Conservation (phyloP, 2,329 filamentous ascomycete genomes). For the Fusarium sarcochroum region DNA sequence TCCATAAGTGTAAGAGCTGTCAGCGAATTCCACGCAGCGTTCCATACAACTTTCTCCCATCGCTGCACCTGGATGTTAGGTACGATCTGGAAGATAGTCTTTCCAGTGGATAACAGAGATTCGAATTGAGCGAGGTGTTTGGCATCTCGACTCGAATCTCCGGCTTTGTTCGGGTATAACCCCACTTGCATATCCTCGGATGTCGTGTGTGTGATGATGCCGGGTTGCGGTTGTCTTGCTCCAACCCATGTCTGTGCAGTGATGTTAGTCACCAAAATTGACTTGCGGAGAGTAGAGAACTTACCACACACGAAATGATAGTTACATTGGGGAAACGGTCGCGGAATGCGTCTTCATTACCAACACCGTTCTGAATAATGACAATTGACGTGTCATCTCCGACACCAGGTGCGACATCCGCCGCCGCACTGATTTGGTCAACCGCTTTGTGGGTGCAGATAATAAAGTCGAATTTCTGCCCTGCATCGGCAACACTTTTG, state of each 20-base stretch:
- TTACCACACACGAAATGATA: slow-evolving; percentile 68
- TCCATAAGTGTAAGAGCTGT: slow-evolving; percentile 68
- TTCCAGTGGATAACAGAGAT: slow-evolving; percentile 56
- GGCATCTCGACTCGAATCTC: slow-evolving; percentile 52
- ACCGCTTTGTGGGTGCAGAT: slow-evolving; percentile 44
- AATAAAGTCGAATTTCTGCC: slow-evolving; percentile 37
- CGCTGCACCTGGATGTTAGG: slow-evolving; percentile 69
- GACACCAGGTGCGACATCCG: slow-evolving; percentile 52
- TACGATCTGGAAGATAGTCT: slow-evolving; percentile 62
- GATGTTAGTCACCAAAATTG: slow-evolving; percentile 4
- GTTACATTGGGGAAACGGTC: slow-evolving; percentile 64
- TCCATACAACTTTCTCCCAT: slow-evolving; percentile 73
- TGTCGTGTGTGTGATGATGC: slow-evolving; percentile 63
- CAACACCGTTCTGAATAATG: slow-evolving; percentile 73
- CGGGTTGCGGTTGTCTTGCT: slow-evolving; percentile 64
- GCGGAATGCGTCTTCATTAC: slow-evolving; percentile 69
- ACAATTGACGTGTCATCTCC: slow-evolving; percentile 65
- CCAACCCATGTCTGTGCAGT: slow-evolving; percentile 64
- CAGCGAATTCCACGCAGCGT: slow-evolving; percentile 73
- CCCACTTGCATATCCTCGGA: slow-evolving; percentile 70
- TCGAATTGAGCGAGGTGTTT: slow-evolving; percentile 58
- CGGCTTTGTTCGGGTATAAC: slow-evolving; percentile 58
- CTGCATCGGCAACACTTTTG: slow-evolving; percentile 30
- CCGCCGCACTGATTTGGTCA: slow-evolving; percentile 25
- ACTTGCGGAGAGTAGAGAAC: slow-evolving; percentile 29